Percentiles rank a stretch among this genome's conserved stretches.
Evolutionary conservation across 31 red algal species (phyloP).

Genomic region (Porphyra umbilicalis): DNA sequence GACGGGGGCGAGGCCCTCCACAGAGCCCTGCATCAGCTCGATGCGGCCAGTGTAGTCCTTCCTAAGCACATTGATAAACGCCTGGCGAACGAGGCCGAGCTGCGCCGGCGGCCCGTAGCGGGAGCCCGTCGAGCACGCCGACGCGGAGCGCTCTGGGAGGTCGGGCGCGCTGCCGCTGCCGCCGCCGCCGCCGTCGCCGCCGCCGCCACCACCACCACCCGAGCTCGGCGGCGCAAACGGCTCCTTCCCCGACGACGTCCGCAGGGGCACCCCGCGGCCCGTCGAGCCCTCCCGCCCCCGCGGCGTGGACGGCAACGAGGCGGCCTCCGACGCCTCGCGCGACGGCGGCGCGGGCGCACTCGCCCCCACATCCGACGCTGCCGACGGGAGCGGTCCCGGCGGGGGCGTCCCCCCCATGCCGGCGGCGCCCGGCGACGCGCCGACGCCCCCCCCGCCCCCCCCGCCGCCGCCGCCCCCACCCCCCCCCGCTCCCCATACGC

Average conservation of each 20-base stretch:
- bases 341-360: not conserved
- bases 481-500: not conserved
- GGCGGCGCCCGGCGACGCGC: no score
- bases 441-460: no score
- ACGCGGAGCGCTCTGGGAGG: not conserved
- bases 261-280: not conserved
- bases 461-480: no score
- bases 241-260: not conserved
- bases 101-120: slow-evolving; percentile 43
- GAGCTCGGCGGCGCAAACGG: not conserved
- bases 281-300: not conserved
- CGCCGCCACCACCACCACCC: no score
- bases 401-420: no score
- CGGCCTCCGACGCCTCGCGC: not conserved
- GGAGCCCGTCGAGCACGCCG: not conserved
- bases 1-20: slow-evolving; percentile 49
- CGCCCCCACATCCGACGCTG: not conserved
- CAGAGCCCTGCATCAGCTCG: slow-evolving; percentile 65
- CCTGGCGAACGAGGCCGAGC: slow-evolving; percentile 47
- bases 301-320: not conserved
- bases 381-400: not conserved
- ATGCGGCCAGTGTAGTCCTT: slow-evolving; percentile 82
- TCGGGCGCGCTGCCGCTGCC: not conserved
- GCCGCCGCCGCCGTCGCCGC: not conserved
- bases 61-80: slow-evolving; percentile 74